Conservation (phyloP, 2,329 filamentous ascomycete species). For the Stylonectria norvegica region DNA sequence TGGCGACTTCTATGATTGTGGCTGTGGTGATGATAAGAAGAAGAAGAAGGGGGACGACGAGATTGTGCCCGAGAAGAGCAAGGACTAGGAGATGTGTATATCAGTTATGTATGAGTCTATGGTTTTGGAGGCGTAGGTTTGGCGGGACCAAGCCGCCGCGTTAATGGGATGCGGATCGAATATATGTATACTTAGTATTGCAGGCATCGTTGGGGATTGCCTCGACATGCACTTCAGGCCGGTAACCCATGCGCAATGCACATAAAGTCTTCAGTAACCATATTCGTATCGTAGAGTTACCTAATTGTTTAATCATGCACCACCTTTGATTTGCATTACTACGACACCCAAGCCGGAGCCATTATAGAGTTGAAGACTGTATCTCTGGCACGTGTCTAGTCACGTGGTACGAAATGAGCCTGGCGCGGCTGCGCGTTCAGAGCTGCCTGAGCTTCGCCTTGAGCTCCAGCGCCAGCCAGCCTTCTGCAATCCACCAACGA, state of each 20-base stretch:
- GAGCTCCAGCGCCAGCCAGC: slow-evolving; percentile 41
- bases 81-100: slow-evolving; percentile 12
- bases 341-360: too few relatives aligned
- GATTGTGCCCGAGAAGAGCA: slow-evolving; percentile 1
- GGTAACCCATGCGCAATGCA: too few relatives aligned
- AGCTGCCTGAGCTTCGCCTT: slow-evolving; percentile 45
- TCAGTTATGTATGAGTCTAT: slow-evolving; percentile 3
- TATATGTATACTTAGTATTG: too few relatives aligned
- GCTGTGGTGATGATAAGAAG: slow-evolving; percentile 62
- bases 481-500: slow-evolving; percentile 26
- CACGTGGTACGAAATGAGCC: too few relatives aligned
- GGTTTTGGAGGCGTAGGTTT: slow-evolving; percentile 11
- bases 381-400: neutral
- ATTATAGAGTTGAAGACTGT: too few relatives aligned
- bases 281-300: too few relatives aligned
- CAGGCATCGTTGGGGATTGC: too few relatives aligned
- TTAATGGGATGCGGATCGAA: too few relatives aligned
- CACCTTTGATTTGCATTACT: too few relatives aligned
- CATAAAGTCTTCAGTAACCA: too few relatives aligned
- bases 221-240: too few relatives aligned
- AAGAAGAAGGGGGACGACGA: slow-evolving; percentile 34
- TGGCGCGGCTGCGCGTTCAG: slow-evolving; percentile 41
- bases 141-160: slow-evolving; percentile 22
- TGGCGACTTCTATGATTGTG: slow-evolving; percentile 69
- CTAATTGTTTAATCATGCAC: too few relatives aligned